Percentiles rank a stretch among this genome's conserved stretches.
Conservation (phyloP, 768 basidiomycete genomes). For the Leccinum broughii region DNA sequence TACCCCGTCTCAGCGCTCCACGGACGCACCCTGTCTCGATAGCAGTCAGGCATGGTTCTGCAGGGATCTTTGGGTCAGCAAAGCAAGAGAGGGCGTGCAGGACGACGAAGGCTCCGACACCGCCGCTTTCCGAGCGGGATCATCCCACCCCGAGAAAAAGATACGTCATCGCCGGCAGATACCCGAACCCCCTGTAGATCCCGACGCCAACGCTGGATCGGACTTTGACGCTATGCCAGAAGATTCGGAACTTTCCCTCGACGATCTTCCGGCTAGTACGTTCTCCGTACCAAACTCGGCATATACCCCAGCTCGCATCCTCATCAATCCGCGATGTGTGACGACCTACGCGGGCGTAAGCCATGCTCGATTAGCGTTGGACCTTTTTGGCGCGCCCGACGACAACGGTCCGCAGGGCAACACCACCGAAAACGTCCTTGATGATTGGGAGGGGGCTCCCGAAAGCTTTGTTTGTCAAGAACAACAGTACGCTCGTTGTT, state of each 20-base stretch:
- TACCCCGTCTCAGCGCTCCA: constrained; percentile 53
- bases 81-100: constrained; percentile 73
- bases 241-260: constrained; percentile 47
- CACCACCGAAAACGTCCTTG: constrained; percentile 71
- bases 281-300: constrained; percentile 83
- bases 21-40: constrained; percentile 89
- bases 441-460: constrained; percentile 96
- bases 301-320: constrained; percentile 85
- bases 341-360: constrained; percentile 98
- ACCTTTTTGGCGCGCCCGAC: constrained; percentile 82
- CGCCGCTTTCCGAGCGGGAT: constrained; percentile 14
- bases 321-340: constrained; percentile 95
- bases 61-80: constrained; percentile 92
- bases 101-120: constrained; percentile 42
- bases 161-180: constrained; percentile 32
- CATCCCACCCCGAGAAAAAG: constrained; percentile 24
- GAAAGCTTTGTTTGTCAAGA: constrained; percentile 99
- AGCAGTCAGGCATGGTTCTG: constrained; percentile 99
- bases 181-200: constrained; percentile 42
- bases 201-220: constrained; percentile 81
- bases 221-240: constrained; percentile 87
- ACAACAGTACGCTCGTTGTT: constrained; percentile 55
- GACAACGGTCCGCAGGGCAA: constrained; percentile 55
- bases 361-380: constrained; percentile 93
- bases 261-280: constrained; percentile 33